Evolutionary conservation across 2,329 filamentous ascomycete species (phyloP).

Genomic region (Xylariomycetidae sp.): DNA sequence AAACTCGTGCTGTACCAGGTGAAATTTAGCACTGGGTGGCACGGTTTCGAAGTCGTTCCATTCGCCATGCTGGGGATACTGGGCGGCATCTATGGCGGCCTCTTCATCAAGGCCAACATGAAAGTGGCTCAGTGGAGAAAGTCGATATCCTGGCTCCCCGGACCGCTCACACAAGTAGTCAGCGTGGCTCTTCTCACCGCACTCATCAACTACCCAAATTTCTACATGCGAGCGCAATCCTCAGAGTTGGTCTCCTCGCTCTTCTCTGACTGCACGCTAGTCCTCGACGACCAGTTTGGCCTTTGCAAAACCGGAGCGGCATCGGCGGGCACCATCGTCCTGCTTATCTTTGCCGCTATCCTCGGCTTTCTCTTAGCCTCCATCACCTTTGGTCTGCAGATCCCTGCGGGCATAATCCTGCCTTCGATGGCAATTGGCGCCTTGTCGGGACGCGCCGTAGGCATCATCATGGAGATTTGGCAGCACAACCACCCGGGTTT

Average conservation of each 20-base stretch:
- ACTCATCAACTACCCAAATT: constrained; percentile 89
- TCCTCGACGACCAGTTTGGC: constrained; percentile 80
- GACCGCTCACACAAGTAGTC: constrained; percentile 74
- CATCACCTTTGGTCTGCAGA: constrained; percentile 88
- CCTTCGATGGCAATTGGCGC: constrained; percentile 96
- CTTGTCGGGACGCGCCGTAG: constrained; percentile 81
- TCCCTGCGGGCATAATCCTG: constrained; percentile 91
- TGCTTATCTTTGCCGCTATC: constrained; percentile 76
- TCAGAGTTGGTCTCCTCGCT: constrained; percentile 88
- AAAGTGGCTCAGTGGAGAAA: constrained; percentile 76
- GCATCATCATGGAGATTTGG: constrained; percentile 85
- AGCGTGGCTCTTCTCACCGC: constrained; percentile 78
- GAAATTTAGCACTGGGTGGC: constrained; percentile 86
- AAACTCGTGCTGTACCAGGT: constrained; percentile 96
- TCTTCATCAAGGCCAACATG: constrained; percentile 96
- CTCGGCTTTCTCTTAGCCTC: constrained; percentile 82
- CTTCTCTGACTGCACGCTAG: constrained; percentile 82
- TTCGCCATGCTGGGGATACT: constrained; percentile 83
- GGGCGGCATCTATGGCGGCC: constrained; percentile 88
- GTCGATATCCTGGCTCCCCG: constrained; percentile 58
- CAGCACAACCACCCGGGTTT: constrained; percentile 73
- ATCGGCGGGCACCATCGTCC: constrained; percentile 74
- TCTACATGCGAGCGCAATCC: constrained; percentile 90
- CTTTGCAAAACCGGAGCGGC: constrained; percentile 85
- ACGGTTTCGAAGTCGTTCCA: constrained; percentile 87